Conservation (phyloP, 2,329 filamentous ascomycete species). For the Calonectria naviculata region DNA sequence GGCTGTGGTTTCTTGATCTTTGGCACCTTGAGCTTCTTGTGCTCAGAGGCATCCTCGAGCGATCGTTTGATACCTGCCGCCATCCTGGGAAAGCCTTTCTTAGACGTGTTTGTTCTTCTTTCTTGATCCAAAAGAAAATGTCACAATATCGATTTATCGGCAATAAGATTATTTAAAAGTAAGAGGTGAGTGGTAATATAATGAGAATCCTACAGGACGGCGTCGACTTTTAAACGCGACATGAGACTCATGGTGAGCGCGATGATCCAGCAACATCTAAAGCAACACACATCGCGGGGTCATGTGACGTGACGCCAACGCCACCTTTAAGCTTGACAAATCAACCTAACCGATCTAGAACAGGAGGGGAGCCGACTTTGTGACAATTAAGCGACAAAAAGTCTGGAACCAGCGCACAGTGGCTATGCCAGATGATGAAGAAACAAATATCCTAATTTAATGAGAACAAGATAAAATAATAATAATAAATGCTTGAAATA, state of each 20-base stretch:
- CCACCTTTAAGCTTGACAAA: not conserved
- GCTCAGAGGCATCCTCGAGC: slow-evolving; percentile 28
- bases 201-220: not conserved
- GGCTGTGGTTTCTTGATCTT: slow-evolving; percentile 16
- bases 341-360: not conserved
- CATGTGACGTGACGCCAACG: slow-evolving; percentile 36
- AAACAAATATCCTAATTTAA: too few species aligned
- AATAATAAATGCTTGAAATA: too few species aligned
- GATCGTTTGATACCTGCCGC: slow-evolving; percentile 27
- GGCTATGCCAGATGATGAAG: too few species aligned
- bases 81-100: slow-evolving; percentile 20
- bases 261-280: slow-evolving; percentile 35
- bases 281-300: slow-evolving; percentile 44
- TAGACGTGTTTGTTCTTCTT: too few species aligned
- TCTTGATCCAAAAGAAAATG: not conserved
- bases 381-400: too few species aligned
- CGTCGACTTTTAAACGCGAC: slow-evolving; percentile 14
- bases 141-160: not conserved
- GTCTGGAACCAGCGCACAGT: too few species aligned
- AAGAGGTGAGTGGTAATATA: not conserved
- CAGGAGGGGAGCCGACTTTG: not conserved
- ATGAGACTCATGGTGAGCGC: slow-evolving; percentile 30
- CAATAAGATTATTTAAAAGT: not conserved
- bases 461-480: too few species aligned
- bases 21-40: slow-evolving; percentile 23